phyloP scores from a whole-genome alignment of 169 alveolate genomes.

The Plasmodium sp. region DNA sequence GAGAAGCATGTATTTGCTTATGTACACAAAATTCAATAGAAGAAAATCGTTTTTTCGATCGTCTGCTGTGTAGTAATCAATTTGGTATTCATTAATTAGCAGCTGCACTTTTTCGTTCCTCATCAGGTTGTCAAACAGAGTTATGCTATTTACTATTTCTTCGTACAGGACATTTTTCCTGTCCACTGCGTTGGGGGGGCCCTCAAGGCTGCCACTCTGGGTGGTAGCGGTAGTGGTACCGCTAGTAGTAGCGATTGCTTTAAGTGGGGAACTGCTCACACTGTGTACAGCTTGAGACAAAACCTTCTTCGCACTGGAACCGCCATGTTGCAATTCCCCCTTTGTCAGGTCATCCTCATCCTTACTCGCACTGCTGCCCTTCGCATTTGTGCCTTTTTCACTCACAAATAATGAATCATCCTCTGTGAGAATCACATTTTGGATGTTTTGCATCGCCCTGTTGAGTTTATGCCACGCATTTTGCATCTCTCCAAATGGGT shows the following conservation, averaged over 20 bases:
- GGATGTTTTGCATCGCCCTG: conserved; percentile 38
- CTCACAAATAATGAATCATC: conserved; percentile 1
- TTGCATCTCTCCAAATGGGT: conserved; percentile 21
- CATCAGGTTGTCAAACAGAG: neutral
- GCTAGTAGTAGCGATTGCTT: neutral
- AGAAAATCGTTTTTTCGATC: neutral
- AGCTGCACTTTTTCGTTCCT: conserved; percentile 23
- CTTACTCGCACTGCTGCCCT: neutral
- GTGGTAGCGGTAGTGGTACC: neutral
- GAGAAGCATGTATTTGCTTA: conserved; percentile 17
- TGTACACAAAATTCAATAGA: conserved; percentile 15
- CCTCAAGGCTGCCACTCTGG: neutral
- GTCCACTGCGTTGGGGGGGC: neutral
- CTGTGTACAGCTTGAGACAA: neutral
- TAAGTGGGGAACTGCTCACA: neutral
- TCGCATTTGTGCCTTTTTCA: neutral
- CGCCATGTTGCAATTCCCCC: neutral
- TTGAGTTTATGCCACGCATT: conserved; percentile 34
- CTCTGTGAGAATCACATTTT: conserved; percentile 29
- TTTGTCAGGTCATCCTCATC: conserved; percentile 1
- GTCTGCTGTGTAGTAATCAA: conserved; percentile 5
- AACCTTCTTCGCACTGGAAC: neutral
- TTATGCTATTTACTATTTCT: conserved; percentile 19
- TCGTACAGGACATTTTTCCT: conserved; percentile 23
- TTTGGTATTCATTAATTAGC: conserved; percentile 10